Evolutionary conservation across 192 early-diverging fungal species (phyloP).

Genomic region (Podila horticola): DNA sequence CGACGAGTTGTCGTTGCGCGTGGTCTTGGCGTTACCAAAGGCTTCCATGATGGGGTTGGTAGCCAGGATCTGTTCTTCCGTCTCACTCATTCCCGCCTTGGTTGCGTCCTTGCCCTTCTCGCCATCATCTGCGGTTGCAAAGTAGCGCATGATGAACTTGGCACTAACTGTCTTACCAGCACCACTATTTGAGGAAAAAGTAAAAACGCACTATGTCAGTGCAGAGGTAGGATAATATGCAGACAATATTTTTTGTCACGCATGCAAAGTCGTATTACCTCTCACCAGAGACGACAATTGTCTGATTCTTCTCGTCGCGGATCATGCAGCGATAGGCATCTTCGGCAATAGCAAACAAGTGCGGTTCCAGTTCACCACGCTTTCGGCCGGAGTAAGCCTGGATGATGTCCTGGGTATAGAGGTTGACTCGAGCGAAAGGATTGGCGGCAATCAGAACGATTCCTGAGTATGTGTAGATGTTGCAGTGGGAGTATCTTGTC

Average conservation of each 20-base stretch:
- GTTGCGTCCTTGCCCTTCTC: conserved; percentile 61
- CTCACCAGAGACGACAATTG: conserved; percentile 98
- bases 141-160: conserved; percentile 98
- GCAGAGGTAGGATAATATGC: no score
- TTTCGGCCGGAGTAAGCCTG: conserved; percentile 93
- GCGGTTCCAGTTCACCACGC: conserved; percentile 96
- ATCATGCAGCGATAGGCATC: conserved; percentile 98
- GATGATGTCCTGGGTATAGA: conserved; percentile 94
- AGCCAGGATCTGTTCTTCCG: conserved; percentile 87
- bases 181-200: conserved; percentile 62
- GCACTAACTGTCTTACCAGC: conserved; percentile 98
- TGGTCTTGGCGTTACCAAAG: conserved; percentile 99
- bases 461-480: conserved; percentile 99
- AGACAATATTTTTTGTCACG: not conserved
- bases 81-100: conserved; percentile 68
- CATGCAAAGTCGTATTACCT: conserved; percentile 54
- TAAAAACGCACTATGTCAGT: not conserved
- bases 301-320: conserved; percentile 93
- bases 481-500: conserved; percentile 89
- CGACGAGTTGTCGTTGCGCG: conserved; percentile 98
- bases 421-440: conserved; percentile 87
- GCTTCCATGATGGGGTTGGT: conserved; percentile 99
- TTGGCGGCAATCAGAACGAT: conserved; percentile 99
- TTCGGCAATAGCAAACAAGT: conserved; percentile 98
- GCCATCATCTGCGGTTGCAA: conserved; percentile 82